Conservation (phyloP, 2,329 filamentous ascomycete genomes). For the Aspergillus pseudoviridinutans region DNA sequence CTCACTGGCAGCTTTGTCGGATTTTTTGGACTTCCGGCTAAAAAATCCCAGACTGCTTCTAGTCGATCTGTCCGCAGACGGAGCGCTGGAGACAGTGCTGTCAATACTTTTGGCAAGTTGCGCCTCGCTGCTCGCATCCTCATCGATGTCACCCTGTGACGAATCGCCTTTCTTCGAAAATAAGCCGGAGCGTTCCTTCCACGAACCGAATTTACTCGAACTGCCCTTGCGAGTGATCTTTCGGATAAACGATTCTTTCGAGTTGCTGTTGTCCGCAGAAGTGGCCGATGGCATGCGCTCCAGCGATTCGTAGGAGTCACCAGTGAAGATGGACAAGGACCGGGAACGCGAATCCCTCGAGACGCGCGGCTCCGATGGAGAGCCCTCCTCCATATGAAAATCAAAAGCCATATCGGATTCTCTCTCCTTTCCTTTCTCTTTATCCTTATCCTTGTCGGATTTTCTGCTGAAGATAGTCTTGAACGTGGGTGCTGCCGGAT, state of each 20-base stretch:
- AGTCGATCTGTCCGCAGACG: slow-evolving; percentile 41
- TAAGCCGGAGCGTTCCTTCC: slow-evolving; percentile 47
- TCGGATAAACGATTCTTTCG: slow-evolving; percentile 49
- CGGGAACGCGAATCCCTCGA: slow-evolving; percentile 38
- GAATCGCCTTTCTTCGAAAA: slow-evolving; percentile 46
- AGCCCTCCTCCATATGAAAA: slow-evolving; percentile 34
- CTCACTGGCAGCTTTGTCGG: slow-evolving; percentile 40
- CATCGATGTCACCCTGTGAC: slow-evolving; percentile 43
- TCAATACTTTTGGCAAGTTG: slow-evolving; percentile 43
- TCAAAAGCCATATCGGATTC: slow-evolving; percentile 30
- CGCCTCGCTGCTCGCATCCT: slow-evolving; percentile 37
- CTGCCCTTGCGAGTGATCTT: slow-evolving; percentile 50
- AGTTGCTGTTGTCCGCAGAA: slow-evolving; percentile 36
- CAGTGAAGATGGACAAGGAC: slow-evolving; percentile 42
- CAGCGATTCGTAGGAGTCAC: slow-evolving; percentile 47
- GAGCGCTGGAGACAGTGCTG: slow-evolving; percentile 37
- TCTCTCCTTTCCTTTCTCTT: slow-evolving; percentile 31
- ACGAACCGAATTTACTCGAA: slow-evolving; percentile 50
- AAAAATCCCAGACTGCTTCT: slow-evolving; percentile 46
- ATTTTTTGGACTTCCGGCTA: slow-evolving; percentile 44
- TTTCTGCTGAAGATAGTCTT: slow-evolving; percentile 62
- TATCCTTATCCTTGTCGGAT: slow-evolving; percentile 45
- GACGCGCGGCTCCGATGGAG: slow-evolving; percentile 42
- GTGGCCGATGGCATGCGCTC: slow-evolving; percentile 44
- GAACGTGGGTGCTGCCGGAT: slow-evolving; percentile 86